Evolutionary conservation across 2,329 filamentous ascomycete species (phyloP), one percentile per base, ranked within the genome.

Genomic region (Harringtonia aguacate): DNA sequence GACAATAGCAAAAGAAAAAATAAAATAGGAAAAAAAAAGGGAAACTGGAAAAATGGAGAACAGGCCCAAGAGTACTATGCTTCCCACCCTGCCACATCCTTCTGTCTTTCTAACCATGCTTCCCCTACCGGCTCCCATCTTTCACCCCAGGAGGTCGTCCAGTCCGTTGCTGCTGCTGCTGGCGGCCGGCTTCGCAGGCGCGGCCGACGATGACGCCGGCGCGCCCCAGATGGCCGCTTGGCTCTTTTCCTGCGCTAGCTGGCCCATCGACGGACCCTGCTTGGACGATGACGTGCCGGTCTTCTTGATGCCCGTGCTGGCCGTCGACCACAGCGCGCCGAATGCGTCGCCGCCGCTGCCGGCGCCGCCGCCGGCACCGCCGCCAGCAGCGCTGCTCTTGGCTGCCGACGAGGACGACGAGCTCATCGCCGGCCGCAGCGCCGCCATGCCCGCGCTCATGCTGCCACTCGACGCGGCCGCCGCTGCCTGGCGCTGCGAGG

Each of bases 171-270:
- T 21, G 49, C 38, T 51, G 47, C 55, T 27, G 48, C 39, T 53
- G 53, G 41, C 52, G 4, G 55, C 50, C 1, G 61, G 53, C 49
- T 64, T 58, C n/a, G 55, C 29, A 21, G 50, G 35, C 2, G 41
- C 28, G 14, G 47, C 36, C 6, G 50, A 18, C 45, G 7, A 57
- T 41, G 51, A 59, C 39, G 79, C 70, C 15, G 83, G 73, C 1
- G 85, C 76, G 17, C 90, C 92, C 88, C 94, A 98, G 50, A 98
- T 86, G 8, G 89, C 88, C 15, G 89, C 88, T 55, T 81, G 88
- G 46, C 88, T 92, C 73, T 97, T 95, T 65, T 95, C 88, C 70
- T 95, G 95, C n/a, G 89, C 90, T 42, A 98, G 78, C 61, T 94
- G 89, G 27, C 88, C 89, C 66, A 98, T 75, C 44, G 89, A 89